These are phyloP conservation scores for Euphorbia schlechtendalii DNA, from an alignment of 441 rosid genomes.

Conservation along the genomic window DNA sequence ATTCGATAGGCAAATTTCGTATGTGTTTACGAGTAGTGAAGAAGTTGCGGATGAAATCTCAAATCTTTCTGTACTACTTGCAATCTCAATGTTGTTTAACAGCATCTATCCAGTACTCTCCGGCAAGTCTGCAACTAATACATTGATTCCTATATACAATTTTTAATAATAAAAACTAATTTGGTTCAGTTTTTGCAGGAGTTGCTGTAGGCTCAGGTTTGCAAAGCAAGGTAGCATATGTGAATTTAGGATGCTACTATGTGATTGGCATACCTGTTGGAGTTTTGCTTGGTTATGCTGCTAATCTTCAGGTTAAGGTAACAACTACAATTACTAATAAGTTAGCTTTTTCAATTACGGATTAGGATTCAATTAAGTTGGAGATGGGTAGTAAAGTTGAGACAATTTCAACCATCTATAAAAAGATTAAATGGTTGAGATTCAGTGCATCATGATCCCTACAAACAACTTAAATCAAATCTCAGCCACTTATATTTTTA, in stretches of 20 bases:
- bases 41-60: conserved; percentile 33
- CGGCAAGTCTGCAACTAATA: conserved; percentile 12
- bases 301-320: conserved; percentile 30
- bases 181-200: conserved; percentile 24
- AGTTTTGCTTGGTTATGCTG: conserved; percentile 40
- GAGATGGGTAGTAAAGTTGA: too few species aligned
- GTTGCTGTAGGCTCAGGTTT: conserved; percentile 62
- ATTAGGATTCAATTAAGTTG: too few species aligned
- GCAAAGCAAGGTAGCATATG: conserved; percentile 46
- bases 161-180: not conserved
- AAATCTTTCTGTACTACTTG: conserved; percentile 33
- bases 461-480: too few species aligned
- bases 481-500: too few species aligned
- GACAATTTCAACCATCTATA: too few species aligned
- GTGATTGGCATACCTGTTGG: conserved; percentile 45
- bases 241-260: conserved; percentile 51
- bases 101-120: conserved; percentile 26
- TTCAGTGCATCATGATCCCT: too few species aligned
- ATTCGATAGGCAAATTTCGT: conserved; percentile 21
- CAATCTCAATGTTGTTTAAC: conserved; percentile 35
- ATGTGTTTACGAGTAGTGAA: conserved; percentile 26
- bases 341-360: too few species aligned
- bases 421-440: too few species aligned
- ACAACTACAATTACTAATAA: too few species aligned
- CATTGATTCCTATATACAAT: not conserved